Base-by-base conservation (phyloP, 768 basidiomycete genomes). In the Tricholoma sp. region DNA sequence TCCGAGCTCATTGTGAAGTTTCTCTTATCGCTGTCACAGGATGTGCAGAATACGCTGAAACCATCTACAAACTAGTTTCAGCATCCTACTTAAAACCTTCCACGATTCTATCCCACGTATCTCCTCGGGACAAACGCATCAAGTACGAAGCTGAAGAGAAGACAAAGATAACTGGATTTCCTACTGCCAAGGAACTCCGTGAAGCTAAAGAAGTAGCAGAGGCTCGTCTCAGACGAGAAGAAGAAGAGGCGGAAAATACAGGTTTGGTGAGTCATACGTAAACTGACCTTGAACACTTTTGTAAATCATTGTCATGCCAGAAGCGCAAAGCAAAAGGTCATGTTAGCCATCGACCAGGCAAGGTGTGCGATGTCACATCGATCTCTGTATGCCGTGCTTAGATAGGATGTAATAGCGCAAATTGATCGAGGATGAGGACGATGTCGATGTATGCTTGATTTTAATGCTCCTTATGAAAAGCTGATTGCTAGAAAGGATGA, bases 91-190 rank as follows among this genome's bases (percentile, higher is more conserved):
- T 95, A 49, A 90, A 88, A 63, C 85, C 91, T 18, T 88, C 91
- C 15, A 91, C 90, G 1, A 65, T 83, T 33, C 75, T 89, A 17
- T 89, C 88, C 0, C 92, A 94, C 61, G 67, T 85, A 39, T 94
- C 91, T 20, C 90, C 90, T 8, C 77, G 82, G 31, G 92, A 94
- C 66, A 88, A 88, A 61, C 80, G 81, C 18, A 90, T 94, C 48
- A 78, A 84, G 59, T 93, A 92, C 65, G 91, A 91, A 66, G 76
- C 74, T 0, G 90, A 94, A 63, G 89, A 90, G 69, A 89, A 83
- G 67, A 76, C 75, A 4, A 89, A 86, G 70, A 84, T 91, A 1
- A 59, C 74, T 1, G 88, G 89, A 1, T 88, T 93, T 62, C 89
- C 91, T 1, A 88, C 89, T 4, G 83, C 91, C 3, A 93, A 86